Evolutionary conservation across 2,329 filamentous ascomycete species (phyloP).

Genomic region (Gyromitra esculenta): DNA sequence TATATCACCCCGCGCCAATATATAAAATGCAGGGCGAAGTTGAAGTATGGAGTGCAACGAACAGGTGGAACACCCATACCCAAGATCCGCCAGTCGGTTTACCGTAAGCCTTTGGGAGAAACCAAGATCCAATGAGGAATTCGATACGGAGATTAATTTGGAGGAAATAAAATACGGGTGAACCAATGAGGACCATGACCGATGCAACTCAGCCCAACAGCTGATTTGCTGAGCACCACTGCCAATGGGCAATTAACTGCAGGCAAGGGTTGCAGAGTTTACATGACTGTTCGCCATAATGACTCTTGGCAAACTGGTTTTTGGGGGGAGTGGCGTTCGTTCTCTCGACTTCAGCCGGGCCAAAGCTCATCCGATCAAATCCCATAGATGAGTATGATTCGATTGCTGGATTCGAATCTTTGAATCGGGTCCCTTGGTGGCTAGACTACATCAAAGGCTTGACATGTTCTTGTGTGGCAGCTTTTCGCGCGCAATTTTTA

Average conservation of each 20-base stretch:
- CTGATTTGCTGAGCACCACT: constrained; percentile 22
- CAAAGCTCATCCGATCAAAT: constrained; percentile 4
- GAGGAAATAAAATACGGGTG: neutral
- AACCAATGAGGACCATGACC: constrained; percentile 16
- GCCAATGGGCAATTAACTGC: neutral
- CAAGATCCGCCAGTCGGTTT: constrained; percentile 30
- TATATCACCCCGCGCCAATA: constrained; percentile 19
- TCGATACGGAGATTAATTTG: constrained; percentile 41
- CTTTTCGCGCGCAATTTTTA: constrained; percentile 9
- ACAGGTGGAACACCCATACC: constrained; percentile 23
- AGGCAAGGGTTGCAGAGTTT: neutral
- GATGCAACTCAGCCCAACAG: constrained; percentile 1
- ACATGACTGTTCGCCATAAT: neutral
- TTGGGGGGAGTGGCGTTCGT: constrained; percentile 5
- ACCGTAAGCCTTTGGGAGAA: constrained; percentile 6
- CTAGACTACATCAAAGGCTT: neutral
- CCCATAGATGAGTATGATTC: constrained; percentile 17
- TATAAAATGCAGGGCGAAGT: constrained; percentile 27
- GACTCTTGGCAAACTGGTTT: constrained; percentile 14
- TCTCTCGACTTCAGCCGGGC: constrained; percentile 6
- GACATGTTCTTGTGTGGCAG: neutral
- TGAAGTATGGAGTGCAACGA: constrained; percentile 1
- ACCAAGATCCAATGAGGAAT: constrained; percentile 28
- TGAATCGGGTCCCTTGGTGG: neutral
- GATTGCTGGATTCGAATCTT: constrained; percentile 6